phyloP scores from a whole-genome alignment of 2,329 filamentous ascomycete genomes.

The Knoxdaviesia capensis region DNA sequence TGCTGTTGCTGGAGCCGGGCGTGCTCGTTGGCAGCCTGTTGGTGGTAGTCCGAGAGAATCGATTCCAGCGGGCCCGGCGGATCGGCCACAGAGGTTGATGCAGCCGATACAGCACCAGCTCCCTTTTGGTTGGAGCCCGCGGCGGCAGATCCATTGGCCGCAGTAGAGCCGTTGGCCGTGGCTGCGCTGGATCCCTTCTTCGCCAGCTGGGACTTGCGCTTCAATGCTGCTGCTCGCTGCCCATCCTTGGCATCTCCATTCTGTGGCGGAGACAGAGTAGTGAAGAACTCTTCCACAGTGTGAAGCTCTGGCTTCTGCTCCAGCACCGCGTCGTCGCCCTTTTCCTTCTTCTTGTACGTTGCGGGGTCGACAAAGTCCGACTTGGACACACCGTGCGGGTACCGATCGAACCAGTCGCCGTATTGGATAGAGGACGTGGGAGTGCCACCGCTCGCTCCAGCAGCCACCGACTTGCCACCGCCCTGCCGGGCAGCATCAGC shows the following conservation, averaged over 20 bases:
- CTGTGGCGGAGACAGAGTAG: constrained; percentile 49
- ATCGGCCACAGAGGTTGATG: no score
- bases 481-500: constrained; percentile 54
- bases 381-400: constrained; percentile 77
- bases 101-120: no score
- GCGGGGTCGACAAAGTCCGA: constrained; percentile 66
- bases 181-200: constrained; percentile 13
- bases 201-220: constrained; percentile 15
- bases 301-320: constrained; percentile 81
- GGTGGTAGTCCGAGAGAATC: no score
- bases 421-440: constrained; percentile 57
- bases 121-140: not conserved
- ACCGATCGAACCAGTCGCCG: constrained; percentile 91
- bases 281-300: constrained; percentile 87
- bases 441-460: constrained; percentile 21
- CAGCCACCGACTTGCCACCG: not conserved
- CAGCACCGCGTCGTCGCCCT: constrained; percentile 69
- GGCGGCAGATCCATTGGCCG: constrained; percentile 1
- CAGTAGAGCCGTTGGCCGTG: constrained; percentile 4
- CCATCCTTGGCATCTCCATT: constrained; percentile 19
- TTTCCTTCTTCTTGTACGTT: constrained; percentile 47
- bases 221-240: constrained; percentile 7
- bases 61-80: no score
- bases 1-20: no score
- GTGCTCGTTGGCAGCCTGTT: no score